Evolutionary conservation across 345 rosid genomes (phyloP).

Genomic region (Citrus maxima): DNA sequence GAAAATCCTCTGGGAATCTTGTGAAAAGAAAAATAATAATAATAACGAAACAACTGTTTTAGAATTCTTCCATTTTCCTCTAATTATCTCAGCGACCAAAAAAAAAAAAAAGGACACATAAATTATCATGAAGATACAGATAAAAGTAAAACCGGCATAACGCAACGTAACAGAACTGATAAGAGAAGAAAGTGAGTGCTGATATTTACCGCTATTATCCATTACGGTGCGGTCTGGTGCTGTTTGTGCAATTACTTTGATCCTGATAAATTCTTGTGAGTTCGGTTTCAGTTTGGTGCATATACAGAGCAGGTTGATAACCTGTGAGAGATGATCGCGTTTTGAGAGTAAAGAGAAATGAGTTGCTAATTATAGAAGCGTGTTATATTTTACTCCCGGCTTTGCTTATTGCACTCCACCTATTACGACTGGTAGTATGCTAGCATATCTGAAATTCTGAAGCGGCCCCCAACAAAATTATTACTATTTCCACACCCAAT

Average conservation of each 20-base stretch:
- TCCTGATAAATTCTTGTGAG: constrained; percentile 2
- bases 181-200: background rate
- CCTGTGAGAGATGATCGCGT: constrained; percentile 19
- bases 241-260: constrained; percentile 10
- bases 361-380: background rate
- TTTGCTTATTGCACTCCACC: background rate
- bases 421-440: too few relatives aligned
- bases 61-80: constrained; percentile 3
- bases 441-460: too few relatives aligned
- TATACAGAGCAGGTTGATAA: background rate
- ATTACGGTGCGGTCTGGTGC: constrained; percentile 21
- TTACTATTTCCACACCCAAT: background rate
- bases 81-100: constrained; percentile 14
- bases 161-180: background rate
- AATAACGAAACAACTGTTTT: background rate
- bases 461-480: background rate
- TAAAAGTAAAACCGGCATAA: constrained; percentile 9
- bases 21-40: background rate
- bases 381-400: background rate
- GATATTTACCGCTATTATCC: constrained; percentile 42
- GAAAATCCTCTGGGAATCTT: background rate
- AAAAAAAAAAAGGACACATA: background rate
- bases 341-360: background rate
- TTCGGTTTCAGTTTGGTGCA: background rate
- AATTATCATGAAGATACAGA: background rate